Evolutionary conservation across 164 flowering plant species (phyloP), one percentile per base, ranked within the genome.

Genomic region (Vitis cinerea): DNA sequence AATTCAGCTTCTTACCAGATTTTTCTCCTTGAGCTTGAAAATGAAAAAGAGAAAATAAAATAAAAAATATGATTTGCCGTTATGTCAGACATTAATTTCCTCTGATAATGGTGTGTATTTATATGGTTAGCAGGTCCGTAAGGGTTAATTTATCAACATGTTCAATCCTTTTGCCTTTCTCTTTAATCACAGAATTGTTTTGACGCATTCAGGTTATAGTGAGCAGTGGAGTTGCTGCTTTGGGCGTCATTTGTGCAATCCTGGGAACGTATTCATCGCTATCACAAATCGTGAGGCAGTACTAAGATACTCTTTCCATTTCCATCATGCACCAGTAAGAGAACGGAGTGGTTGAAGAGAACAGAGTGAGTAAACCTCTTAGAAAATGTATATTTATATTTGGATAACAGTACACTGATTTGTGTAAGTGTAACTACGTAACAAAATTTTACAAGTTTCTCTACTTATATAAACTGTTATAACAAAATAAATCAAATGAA

Each of bases 211-310:
- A 91, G 97, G 75, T 84, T 55, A 77, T 67, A 27, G 50, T 79
- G 65, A 75, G 87, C 61, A 58, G 47, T 10, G 48, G 48, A 50
- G 64, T 87, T n/a, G 65, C 68, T 57, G 87, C 50, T 9, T 30
- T 86, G 66, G 94, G 94, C 30, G 44, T 86, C 62, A 13, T 81
- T 52, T 59, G 84, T 69, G 87, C 88, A 27, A 60, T 64, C 59
- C 47, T 88, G 16, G 93, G 94, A 61, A 88, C 93, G 49, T 88
- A 87, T 72, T 80, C 91, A 11, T 88, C 97, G 1, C 8, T 85
- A 13, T 68, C 73, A 2, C 47, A 77, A 48, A 84, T 91, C 15
- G 77, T 50, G 2, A 69, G 74, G 52, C 68, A 52, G 11, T 88
- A 80, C 71, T 84, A 79, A 80, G 3, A 1, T 54, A 14, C 44